These are phyloP conservation scores for Magnaporthiopsis incrustans DNA, from an alignment of 2,329 filamentous ascomycete genomes.

Conservation along the genomic window DNA sequence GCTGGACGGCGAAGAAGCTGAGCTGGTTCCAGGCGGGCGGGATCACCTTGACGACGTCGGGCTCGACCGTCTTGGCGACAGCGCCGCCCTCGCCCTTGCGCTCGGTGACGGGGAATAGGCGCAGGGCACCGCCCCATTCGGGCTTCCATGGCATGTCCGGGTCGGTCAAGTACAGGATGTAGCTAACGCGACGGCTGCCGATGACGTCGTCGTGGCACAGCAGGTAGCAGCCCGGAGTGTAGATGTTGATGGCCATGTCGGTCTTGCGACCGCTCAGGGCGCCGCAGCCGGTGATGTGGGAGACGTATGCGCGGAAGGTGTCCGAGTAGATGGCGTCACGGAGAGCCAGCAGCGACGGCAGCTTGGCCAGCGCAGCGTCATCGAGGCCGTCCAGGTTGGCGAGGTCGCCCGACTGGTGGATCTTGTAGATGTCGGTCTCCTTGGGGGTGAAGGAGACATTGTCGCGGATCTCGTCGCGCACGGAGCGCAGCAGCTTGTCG, in stretches of 20 bases:
- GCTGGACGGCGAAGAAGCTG: conserved; percentile 96
- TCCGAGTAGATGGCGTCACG: conserved; percentile 91
- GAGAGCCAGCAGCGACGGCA: conserved; percentile 85
- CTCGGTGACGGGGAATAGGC: conserved; percentile 69
- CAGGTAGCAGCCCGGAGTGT: conserved; percentile 91
- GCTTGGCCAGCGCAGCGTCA: conserved; percentile 71
- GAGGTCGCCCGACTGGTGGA: conserved; percentile 95
- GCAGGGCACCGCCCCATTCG: conserved; percentile 86
- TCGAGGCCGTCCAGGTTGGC: conserved; percentile 94
- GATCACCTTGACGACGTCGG: conserved; percentile 73
- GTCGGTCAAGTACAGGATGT: conserved; percentile 92
- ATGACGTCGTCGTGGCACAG: conserved; percentile 98
- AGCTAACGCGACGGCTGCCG: conserved; percentile 90
- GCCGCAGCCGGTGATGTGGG: conserved; percentile 76
- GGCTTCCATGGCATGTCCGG: conserved; percentile 85
- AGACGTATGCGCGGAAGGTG: conserved; percentile 81
- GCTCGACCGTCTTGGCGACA: conserved; percentile 69
- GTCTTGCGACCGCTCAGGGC: conserved; percentile 88
- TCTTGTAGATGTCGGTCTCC: conserved; percentile 99
- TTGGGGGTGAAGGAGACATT: conserved; percentile 96
- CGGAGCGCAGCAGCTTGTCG: conserved; percentile 71
- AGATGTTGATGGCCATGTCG: conserved; percentile 98
- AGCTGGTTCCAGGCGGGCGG: conserved; percentile 96
- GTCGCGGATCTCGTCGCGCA: conserved; percentile 80
- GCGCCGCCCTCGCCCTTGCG: conserved; percentile 61